Evolutionary conservation across 2,329 filamentous ascomycete genomes (phyloP), one percentile per base, ranked within the genome.

Genomic region (Boeremia exigua): DNA sequence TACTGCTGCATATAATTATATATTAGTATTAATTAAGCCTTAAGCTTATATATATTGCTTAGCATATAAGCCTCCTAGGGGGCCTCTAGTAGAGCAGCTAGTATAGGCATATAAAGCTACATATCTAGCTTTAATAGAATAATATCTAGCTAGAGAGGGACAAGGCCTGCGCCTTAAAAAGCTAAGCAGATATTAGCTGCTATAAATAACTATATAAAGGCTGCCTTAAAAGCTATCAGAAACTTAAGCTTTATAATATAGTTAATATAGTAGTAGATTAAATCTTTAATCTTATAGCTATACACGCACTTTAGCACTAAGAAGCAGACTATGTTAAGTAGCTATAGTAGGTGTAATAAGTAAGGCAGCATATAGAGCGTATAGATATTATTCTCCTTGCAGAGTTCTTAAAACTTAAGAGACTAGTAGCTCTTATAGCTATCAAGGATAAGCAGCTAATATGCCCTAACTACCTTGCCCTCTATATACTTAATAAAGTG

Each of bases 381-480:
- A n/a, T 33, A 45, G 29, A 45, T 45, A 33, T 33, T 32, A 27
- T 45, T 32, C 15, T 32, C 9, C 42, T 45, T 45, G 27, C 34
- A 37, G 34, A 37, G 34, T 15, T 37, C 34, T 43, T 77, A 43
- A 56, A 79, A 78, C 52, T 72, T 56, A n/a, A 59, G 54, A 10
- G 61, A 71, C 17, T 71, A 29, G 63, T 78, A 61, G 51, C 68
- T 76, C 53, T 56, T 34, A 43, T 56, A 29, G 47, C 53, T 29
- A 19, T 56, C 40, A 37, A 56, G 25, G 15, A 56, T 32, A 23
- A 56, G 46, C 28, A 78, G 61, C 34, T 23, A 14, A 48, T 34
- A 34, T 23, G 46, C 46, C 23, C 46, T 27, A 48, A 48, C 46
- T 32, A 39, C 33, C 17, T 40, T 40, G 23, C 12, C 46, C 17